Evolutionary conservation across 2,329 filamentous ascomycete genomes (phyloP).

Genomic region (Fusarium anguioides): DNA sequence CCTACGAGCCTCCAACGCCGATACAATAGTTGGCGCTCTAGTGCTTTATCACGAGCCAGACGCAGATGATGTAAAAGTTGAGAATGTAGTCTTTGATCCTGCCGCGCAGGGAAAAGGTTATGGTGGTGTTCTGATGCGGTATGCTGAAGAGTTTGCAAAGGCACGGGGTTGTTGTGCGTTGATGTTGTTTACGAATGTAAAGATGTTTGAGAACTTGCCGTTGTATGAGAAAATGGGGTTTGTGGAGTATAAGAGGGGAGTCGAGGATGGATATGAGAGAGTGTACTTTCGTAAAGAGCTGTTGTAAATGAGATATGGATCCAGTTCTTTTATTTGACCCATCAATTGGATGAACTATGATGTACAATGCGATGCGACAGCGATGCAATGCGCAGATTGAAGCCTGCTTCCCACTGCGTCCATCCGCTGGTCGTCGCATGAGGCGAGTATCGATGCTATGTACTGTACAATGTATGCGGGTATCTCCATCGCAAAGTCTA

Average conservation of each 20-base stretch:
- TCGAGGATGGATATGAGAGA: constrained; percentile 49
- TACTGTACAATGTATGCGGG: neutral
- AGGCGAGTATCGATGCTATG: neutral
- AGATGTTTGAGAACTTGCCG: constrained; percentile 50
- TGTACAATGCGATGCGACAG: neutral
- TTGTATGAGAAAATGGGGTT: constrained; percentile 50
- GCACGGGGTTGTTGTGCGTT: constrained; percentile 37
- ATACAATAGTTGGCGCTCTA: constrained; percentile 46
- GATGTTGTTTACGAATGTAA: constrained; percentile 50
- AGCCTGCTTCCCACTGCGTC: neutral
- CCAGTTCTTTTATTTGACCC: neutral
- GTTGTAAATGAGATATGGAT: constrained; percentile 41
- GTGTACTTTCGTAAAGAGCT: constrained; percentile 51
- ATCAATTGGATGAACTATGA: neutral
- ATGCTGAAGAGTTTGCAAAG: constrained; percentile 46
- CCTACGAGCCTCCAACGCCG: constrained; percentile 39
- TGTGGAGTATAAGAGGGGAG: constrained; percentile 45
- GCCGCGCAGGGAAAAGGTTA: constrained; percentile 49
- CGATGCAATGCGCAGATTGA: neutral
- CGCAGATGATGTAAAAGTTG: constrained; percentile 38
- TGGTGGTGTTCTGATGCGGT: constrained; percentile 47
- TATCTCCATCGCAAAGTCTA: neutral
- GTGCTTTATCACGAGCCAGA: constrained; percentile 32
- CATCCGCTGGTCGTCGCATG: neutral
- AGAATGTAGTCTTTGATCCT: constrained; percentile 47